phyloP scores from a whole-genome alignment of 495 filamentous ascomycete species.

The Penicillium silybi region DNA sequence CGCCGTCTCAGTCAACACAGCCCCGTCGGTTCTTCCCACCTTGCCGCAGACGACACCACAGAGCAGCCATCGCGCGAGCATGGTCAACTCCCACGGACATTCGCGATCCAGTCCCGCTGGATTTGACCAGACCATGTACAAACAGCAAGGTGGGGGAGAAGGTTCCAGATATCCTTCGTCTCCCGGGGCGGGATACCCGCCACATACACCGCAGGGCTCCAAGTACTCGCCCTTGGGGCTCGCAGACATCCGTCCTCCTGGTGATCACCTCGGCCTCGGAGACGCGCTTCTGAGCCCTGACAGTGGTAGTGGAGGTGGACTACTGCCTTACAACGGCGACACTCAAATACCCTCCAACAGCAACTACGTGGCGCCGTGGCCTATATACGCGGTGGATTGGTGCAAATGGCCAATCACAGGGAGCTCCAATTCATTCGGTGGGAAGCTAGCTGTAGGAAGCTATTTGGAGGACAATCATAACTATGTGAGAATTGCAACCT shows the following conservation, averaged over 20 bases:
- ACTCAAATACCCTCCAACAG: conserved; percentile 59
- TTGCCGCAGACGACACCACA: conserved; percentile 63
- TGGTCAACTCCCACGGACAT: conserved; percentile 63
- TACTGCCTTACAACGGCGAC: conserved; percentile 42
- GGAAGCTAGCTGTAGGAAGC: conserved; percentile 92
- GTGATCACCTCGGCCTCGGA: conserved; percentile 63
- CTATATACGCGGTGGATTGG: conserved; percentile 96
- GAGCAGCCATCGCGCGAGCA: conserved; percentile 61
- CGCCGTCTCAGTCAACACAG: conserved; percentile 65
- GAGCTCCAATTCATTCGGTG: conserved; percentile 61
- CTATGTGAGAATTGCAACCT: conserved; percentile 57
- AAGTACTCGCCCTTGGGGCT: conserved; percentile 83
- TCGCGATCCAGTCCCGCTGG: conserved; percentile 83
- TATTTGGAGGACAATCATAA: conserved; percentile 98
- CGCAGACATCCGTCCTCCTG: conserved; percentile 81
- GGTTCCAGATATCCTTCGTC: conserved; percentile 66
- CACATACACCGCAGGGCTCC: conserved; percentile 67
- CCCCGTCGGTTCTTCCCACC: conserved; percentile 64
- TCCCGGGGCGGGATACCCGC: conserved; percentile 58
- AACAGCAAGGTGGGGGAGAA: conserved; percentile 64
- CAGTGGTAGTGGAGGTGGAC: conserved; percentile 4
- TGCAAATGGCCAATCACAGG: conserved; percentile 93
- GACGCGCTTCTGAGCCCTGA: conserved; percentile 51
- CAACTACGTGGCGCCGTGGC: conserved; percentile 94
- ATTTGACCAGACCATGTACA: conserved; percentile 67